Evolutionary conservation across 257 asterid genomes (phyloP).

Genomic region (Craterostigma plantagineum): DNA sequence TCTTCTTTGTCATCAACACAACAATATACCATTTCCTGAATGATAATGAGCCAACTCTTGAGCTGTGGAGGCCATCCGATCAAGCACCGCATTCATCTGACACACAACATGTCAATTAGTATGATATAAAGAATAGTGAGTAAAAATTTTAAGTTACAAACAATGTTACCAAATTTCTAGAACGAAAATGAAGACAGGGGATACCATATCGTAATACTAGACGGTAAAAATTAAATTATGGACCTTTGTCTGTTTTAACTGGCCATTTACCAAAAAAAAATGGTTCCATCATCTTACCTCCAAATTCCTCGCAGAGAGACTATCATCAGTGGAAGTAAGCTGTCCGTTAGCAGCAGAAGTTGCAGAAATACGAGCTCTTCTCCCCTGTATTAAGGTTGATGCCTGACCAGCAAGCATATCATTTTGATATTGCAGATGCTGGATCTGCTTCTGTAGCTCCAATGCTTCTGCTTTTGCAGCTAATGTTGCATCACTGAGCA

Average conservation of each 20-base stretch:
- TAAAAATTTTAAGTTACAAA: no score
- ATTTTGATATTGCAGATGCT: slow-evolving; percentile 57
- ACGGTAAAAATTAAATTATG: slow-evolving; percentile 1
- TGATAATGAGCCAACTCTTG: slow-evolving; percentile 91
- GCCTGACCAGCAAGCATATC: slow-evolving; percentile 87
- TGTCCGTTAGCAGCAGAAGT: slow-evolving; percentile 81
- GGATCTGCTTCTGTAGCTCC: slow-evolving; percentile 91
- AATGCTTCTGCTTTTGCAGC: slow-evolving; percentile 76
- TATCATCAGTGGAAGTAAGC: slow-evolving; percentile 55
- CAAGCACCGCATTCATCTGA: slow-evolving; percentile 89
- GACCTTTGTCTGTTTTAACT: no score
- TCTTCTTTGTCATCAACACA: background rate
- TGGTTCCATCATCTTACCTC: slow-evolving; percentile 33
- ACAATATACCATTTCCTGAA: slow-evolving; percentile 70
- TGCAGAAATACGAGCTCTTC: slow-evolving; percentile 88
- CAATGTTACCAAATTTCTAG: no score
- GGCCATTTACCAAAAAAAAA: slow-evolving; percentile 1
- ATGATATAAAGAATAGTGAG: background rate
- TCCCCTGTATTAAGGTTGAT: slow-evolving; percentile 81
- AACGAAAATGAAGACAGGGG: no score
- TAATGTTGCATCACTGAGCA: slow-evolving; percentile 67
- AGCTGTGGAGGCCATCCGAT: slow-evolving; percentile 76
- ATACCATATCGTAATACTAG: background rate
- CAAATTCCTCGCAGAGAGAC: slow-evolving; percentile 82
- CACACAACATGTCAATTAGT: slow-evolving; percentile 10